These are phyloP conservation scores for Ustilago xerochloae DNA, from an alignment of 1,284 basidiomycete genomes.

Conservation along the genomic window DNA sequence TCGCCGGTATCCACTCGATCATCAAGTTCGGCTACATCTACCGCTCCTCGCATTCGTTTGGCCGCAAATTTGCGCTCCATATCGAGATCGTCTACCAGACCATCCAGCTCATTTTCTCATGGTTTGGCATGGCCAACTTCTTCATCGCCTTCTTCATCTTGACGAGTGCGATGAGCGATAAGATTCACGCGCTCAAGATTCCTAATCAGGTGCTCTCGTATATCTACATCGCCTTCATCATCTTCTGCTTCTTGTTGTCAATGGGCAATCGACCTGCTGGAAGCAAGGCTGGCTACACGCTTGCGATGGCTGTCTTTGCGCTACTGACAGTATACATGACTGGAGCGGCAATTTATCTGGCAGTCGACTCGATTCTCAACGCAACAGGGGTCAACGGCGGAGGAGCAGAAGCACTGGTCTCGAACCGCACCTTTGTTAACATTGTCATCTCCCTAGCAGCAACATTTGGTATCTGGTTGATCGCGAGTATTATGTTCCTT, in stretches of 20 bases:
- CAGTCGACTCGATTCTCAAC: slow-evolving; percentile 50
- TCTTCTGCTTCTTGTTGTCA: slow-evolving; percentile 65
- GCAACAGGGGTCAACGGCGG: slow-evolving; percentile 29
- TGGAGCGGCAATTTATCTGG: slow-evolving; percentile 61
- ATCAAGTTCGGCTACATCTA: slow-evolving; percentile 68
- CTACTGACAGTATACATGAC: slow-evolving; percentile 65
- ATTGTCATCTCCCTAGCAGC: slow-evolving; percentile 65
- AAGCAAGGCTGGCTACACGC: slow-evolving; percentile 57
- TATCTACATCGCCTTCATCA: slow-evolving; percentile 66
- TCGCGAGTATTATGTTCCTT: slow-evolving; percentile 63
- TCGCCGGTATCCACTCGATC: slow-evolving; percentile 66
- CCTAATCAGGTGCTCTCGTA: slow-evolving; percentile 63
- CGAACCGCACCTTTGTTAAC: slow-evolving; percentile 60
- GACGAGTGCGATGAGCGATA: slow-evolving; percentile 55
- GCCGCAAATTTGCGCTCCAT: slow-evolving; percentile 62
- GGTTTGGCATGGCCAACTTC: slow-evolving; percentile 64
- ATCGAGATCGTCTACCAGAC: slow-evolving; percentile 67
- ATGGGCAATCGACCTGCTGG: slow-evolving; percentile 67
- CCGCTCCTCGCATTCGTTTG: slow-evolving; percentile 61
- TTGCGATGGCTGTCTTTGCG: slow-evolving; percentile 65
- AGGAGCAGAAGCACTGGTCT: slow-evolving; percentile 41
- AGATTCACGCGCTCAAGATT: slow-evolving; percentile 52
- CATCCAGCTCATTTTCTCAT: slow-evolving; percentile 63
- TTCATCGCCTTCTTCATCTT: slow-evolving; percentile 63
- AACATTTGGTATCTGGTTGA: slow-evolving; percentile 64